Base-by-base conservation (phyloP, 1,139 yeast species). In the Saccharomyces pastorianus region DNA sequence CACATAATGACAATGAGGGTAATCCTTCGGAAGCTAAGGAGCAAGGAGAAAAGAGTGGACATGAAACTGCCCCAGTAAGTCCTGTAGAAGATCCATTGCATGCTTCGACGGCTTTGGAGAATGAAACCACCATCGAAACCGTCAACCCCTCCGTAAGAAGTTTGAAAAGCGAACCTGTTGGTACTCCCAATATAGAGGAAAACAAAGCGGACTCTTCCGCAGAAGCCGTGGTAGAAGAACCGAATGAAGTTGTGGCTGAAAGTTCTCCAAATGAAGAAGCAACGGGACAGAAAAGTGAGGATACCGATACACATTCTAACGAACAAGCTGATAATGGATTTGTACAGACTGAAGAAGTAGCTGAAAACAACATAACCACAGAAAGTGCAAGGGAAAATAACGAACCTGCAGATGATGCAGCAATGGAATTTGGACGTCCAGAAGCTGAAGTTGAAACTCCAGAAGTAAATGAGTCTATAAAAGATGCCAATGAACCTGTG, bases 171-270 rank as follows among this genome's bases (percentile, higher is more conserved):
- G 44, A 38, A 38, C 29, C 28, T 11, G 31, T 46, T 8, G 31
- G 48, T 11, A 27, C 46, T 42, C 49, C 38, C 2, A 50, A 14
- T 14, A 20, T 31, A 13, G 48, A 49, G 11, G 48, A 11, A 34
- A 49, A 17, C 27, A n/a, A 23, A 31, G 29, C 13, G 28, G 28
- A 3, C 17, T 9, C 23, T 25, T 13, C 26, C 3, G 27, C 11
- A 31, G 48, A 44, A 7, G 49, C n/a, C 28, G 28, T 27, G 6
- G 46, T 14, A 6, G 41, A 34, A n/a, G 38, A 20, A 13, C 38
- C 20, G 96, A 96, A 61, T 81, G 53, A 76, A 68, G 52, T 91
- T 91, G 57, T 82, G 71, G 59, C 81, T 73, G 41, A 48, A 28
- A 47, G 47, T 9, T 25, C 31, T 14, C n/a, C 52, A 4, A 38